A percentile compares a stretch with the other conserved stretches of the same genome.
phyloP scores from a whole-genome alignment of 805 yeast species.

The Yarrowia alimentaria region DNA sequence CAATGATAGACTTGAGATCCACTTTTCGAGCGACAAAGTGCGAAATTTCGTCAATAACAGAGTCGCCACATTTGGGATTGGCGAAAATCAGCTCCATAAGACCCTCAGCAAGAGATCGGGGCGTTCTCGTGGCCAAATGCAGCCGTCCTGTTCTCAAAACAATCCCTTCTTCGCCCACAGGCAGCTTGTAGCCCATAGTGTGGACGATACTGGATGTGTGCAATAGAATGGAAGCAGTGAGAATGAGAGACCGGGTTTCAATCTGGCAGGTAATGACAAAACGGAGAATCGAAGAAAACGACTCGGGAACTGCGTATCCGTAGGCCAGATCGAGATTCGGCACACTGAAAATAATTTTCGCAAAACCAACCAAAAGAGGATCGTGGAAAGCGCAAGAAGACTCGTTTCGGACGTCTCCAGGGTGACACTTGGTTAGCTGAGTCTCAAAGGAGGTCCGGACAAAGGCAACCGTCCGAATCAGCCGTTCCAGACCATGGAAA shows the following conservation, averaged over 20 bases:
- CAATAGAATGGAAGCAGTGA: slow-evolving; percentile 3
- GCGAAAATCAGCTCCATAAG: background rate
- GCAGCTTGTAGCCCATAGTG: slow-evolving; percentile 1
- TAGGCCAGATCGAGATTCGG: background rate
- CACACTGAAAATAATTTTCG: background rate
- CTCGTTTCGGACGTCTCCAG: slow-evolving; percentile 12
- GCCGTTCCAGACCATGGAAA: too few species aligned
- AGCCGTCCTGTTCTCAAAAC: slow-evolving; percentile 6
- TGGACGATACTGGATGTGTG: slow-evolving; percentile 1
- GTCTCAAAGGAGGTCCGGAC: background rate
- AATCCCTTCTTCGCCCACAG: background rate
- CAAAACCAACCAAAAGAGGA: slow-evolving; percentile 1
- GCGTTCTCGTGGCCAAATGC: too few species aligned
- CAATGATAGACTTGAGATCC: background rate
- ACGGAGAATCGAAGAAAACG: slow-evolving; percentile 17
- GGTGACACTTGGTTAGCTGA: background rate
- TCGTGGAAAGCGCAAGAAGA: slow-evolving; percentile 12
- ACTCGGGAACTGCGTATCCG: slow-evolving; percentile 4
- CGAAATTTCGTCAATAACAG: background rate
- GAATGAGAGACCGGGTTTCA: slow-evolving; percentile 15
- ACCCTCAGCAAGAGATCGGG: background rate
- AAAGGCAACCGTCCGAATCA: too few species aligned
- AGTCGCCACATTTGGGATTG: background rate
- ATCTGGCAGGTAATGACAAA: slow-evolving; percentile 4
- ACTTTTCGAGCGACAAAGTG: slow-evolving; percentile 8